phyloP scores from a whole-genome alignment of 2,329 filamentous ascomycete genomes.

The Acrocalymma vagum region DNA sequence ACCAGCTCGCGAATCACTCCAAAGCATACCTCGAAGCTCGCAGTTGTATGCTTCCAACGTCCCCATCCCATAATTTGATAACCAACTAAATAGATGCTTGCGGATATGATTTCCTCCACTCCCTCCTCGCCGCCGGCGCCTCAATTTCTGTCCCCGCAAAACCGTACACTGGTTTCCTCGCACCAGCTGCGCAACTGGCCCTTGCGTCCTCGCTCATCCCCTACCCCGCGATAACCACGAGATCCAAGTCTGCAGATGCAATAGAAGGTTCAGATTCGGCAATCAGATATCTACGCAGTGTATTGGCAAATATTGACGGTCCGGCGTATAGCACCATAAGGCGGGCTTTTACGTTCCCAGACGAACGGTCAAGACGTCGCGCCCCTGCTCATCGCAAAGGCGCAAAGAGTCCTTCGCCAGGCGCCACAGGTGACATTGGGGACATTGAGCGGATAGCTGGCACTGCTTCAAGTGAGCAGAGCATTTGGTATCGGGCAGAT shows the following conservation, averaged over 20 bases:
- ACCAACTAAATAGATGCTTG: conserved; percentile 34
- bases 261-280: conserved; percentile 71
- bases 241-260: conserved; percentile 68
- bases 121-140: conserved; percentile 40
- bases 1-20: conserved; percentile 45
- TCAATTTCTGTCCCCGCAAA: conserved; percentile 43
- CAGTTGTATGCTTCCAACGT: conserved; percentile 33
- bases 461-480: conserved; percentile 66
- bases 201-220: conserved; percentile 83
- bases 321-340: conserved; percentile 70
- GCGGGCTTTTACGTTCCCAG: conserved; percentile 75
- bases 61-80: not conserved
- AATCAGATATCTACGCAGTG: conserved; percentile 73
- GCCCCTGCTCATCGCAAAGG: conserved; percentile 22
- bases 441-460: conserved; percentile 52
- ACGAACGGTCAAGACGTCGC: conserved; percentile 33
- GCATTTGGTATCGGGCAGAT: conserved; percentile 77
- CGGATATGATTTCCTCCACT: conserved; percentile 43
- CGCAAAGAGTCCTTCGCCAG: conserved; percentile 33
- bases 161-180: conserved; percentile 64
- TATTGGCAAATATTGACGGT: conserved; percentile 72
- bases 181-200: conserved; percentile 76
- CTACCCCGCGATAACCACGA: conserved; percentile 81
- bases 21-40: conserved; percentile 46
- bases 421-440: conserved; percentile 50